Evolutionary conservation across 257 asterid species (phyloP).

Genomic region (Paulownia fortunei): DNA sequence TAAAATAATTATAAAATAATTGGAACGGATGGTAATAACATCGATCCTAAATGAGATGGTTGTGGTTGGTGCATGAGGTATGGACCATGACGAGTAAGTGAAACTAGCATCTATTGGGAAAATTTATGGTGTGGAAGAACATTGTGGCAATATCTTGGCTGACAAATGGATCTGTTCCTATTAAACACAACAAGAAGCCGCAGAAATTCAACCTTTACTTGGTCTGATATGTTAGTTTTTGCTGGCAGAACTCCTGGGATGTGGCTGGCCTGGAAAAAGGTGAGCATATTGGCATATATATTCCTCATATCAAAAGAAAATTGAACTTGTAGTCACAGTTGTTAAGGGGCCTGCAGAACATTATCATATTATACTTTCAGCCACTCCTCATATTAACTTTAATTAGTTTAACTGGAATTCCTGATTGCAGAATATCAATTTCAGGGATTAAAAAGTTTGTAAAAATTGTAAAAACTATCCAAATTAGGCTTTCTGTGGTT

Average conservation of each 20-base stretch:
- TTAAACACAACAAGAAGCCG: too few relatives aligned
- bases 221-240: too few relatives aligned
- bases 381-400: slow-evolving; percentile 38
- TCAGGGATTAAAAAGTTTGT: slow-evolving; percentile 14
- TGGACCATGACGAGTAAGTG: too few relatives aligned
- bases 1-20: too few relatives aligned
- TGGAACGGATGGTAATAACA: too few relatives aligned
- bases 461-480: neutral
- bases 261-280: slow-evolving; percentile 22
- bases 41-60: too few relatives aligned
- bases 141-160: neutral
- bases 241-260: neutral
- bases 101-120: too few relatives aligned
- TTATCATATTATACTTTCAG: too few relatives aligned
- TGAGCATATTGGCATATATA: neutral
- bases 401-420: slow-evolving; percentile 33
- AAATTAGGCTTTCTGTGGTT: slow-evolving; percentile 16
- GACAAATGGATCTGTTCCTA: slow-evolving; percentile 24
- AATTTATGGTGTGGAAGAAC: too few relatives aligned
- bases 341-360: slow-evolving; percentile 37
- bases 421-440: slow-evolving; percentile 42
- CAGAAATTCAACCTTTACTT: slow-evolving; percentile 8
- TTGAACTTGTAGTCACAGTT: slow-evolving; percentile 15
- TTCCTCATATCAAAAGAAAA: neutral
- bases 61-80: too few relatives aligned